Evolutionary conservation across 2,329 filamentous ascomycete genomes (phyloP), one percentile per base, ranked within the genome.

Genomic region (Fonsecaea nubica): DNA sequence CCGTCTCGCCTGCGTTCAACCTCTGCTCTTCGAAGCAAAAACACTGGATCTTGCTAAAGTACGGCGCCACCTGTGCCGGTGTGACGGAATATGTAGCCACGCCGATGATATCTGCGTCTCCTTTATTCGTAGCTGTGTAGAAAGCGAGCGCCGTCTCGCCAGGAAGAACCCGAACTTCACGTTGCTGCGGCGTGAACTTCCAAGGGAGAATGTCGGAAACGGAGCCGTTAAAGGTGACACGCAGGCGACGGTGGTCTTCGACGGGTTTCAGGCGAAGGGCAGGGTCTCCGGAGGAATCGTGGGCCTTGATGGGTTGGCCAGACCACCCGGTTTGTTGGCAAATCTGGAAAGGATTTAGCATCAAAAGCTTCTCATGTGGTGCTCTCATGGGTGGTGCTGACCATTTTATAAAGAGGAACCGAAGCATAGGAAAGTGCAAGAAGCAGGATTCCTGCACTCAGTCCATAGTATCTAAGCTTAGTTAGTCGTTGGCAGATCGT

Each of bases 31-130:
- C 95, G 75, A 99, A 99, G 80, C 95, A 99, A 80, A 99, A 99
- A 77, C 95, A 99, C 80, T 99, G 95, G 54, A 99, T 99, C 86
- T 99, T 99, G 86, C 92, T 96, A 77, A 99, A 99, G 79, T 99
- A 99, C 1, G 92, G 93, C 52, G 95, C 94, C 53, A 96, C 93
- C 80, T 99, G 95, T 3, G 88, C 95, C 0, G 95, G 95, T 2
- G 94, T 97, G 35, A 99, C 96, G 76, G 92, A 96, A 80, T 99
- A 99, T 7, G 95, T 99, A 10, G 95, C 95, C 52, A 99, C 93
- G 56, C 95, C 95, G 75, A 99, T 98, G 74, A 99, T 98, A 81
- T 99, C 96, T 71, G 91, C 87, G 70, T 92, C 87, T 67, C 91
- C 92, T 71, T 88, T 90, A 82, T 99, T 99, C 63, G 93, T 97